Evolutionary conservation across 495 filamentous ascomycete genomes (phyloP).

Genomic region (Podospora didyma): DNA sequence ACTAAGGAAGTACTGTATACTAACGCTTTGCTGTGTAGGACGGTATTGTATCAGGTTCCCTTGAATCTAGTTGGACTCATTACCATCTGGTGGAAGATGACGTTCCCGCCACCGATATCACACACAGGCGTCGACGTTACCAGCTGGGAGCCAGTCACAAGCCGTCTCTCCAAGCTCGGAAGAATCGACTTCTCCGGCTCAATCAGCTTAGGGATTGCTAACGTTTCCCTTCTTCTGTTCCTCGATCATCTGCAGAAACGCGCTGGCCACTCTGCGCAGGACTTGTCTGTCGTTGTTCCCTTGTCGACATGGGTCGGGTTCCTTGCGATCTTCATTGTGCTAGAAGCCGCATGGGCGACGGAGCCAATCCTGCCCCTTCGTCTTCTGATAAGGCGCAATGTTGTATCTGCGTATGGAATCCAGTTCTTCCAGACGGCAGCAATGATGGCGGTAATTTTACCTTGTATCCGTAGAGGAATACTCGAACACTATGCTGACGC

Average conservation of each 20-base stretch:
- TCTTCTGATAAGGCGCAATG: neutral
- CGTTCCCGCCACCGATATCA: constrained; percentile 1
- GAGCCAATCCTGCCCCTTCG: constrained; percentile 13
- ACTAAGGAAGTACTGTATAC: too few relatives aligned
- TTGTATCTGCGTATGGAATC: constrained; percentile 7
- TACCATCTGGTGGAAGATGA: constrained; percentile 16
- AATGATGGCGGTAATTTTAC: constrained; percentile 8
- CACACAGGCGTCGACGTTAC: neutral
- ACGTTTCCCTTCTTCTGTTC: constrained; percentile 11
- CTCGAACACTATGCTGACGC: neutral
- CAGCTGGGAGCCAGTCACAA: neutral
- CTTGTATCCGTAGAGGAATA: too few relatives aligned
- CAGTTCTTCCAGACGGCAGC: constrained; percentile 13
- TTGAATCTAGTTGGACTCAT: constrained; percentile 4
- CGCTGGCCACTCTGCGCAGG: neutral
- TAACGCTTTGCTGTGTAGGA: neutral
- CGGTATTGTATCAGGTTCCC: constrained; percentile 13
- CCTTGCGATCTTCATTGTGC: neutral
- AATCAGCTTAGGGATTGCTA: constrained; percentile 6
- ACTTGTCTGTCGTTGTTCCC: neutral
- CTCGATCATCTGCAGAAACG: constrained; percentile 6
- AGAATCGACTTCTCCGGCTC: constrained; percentile 18
- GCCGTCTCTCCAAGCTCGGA: constrained; percentile 4
- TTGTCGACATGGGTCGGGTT: constrained; percentile 8
- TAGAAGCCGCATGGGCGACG: constrained; percentile 7